Percentiles rank a stretch among this genome's conserved stretches.
phyloP scores from a whole-genome alignment of 495 filamentous ascomycete species.

The Tirmania nivea region DNA sequence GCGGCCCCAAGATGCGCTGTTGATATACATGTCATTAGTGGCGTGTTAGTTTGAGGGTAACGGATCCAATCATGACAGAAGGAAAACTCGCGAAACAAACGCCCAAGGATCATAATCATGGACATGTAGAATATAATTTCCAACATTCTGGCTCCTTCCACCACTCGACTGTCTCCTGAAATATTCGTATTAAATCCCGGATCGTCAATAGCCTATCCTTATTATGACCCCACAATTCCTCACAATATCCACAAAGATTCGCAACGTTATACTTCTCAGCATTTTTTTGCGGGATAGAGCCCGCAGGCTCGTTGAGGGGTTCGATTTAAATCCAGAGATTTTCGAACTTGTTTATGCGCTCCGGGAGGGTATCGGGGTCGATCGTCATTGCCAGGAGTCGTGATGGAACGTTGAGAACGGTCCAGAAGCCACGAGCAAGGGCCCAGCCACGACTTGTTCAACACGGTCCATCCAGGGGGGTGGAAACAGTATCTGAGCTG shows the following conservation, averaged over 20 bases:
- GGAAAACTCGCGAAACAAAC: conserved; percentile 14
- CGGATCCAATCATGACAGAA: neutral
- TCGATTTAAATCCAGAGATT: conserved; percentile 36
- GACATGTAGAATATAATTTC: conserved; percentile 37
- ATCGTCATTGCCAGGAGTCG: conserved; percentile 36
- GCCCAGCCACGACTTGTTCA: conserved; percentile 36
- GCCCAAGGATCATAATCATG: conserved; percentile 39
- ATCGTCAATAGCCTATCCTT: conserved; percentile 34
- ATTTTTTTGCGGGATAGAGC: conserved; percentile 26
- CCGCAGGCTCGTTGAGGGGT: conserved; percentile 38
- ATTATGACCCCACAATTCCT: conserved; percentile 34
- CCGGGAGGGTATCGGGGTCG: conserved; percentile 26
- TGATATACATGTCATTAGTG: too few relatives aligned
- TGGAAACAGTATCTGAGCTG: conserved; percentile 25
- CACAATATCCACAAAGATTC: conserved; percentile 36
- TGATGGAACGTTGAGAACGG: conserved; percentile 39
- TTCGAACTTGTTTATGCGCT: conserved; percentile 36
- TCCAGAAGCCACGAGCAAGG: conserved; percentile 29
- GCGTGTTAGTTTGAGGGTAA: too few relatives aligned
- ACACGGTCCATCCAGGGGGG: conserved; percentile 38
- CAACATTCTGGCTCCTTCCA: conserved; percentile 29
- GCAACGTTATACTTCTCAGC: conserved; percentile 31
- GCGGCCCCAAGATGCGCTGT: conserved; percentile 26
- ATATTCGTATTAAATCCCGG: conserved; percentile 29
- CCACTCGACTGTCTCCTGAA: conserved; percentile 31